phyloP scores from a whole-genome alignment of 2,329 filamentous ascomycete species.

The Verticillium isaacii region DNA sequence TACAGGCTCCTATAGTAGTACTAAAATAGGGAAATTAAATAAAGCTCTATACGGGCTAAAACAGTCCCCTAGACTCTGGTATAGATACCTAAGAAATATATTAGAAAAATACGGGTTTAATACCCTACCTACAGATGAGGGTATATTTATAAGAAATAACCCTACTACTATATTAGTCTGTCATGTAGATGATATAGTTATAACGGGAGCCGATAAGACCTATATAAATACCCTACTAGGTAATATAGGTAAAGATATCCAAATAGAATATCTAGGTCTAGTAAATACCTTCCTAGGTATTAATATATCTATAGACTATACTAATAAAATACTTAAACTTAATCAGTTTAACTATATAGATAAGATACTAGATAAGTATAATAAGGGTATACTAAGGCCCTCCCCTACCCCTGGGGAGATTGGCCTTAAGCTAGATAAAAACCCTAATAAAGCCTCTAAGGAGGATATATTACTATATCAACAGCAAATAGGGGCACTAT shows the following conservation, averaged over 20 bases:
- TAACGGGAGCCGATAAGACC: background rate
- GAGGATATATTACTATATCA: background rate
- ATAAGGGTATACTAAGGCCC: too few species aligned
- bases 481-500: background rate
- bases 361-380: constrained; percentile 1
- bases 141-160: background rate
- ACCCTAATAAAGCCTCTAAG: background rate
- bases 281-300: background rate
- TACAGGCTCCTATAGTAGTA: background rate
- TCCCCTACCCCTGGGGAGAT: too few species aligned
- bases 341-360: background rate
- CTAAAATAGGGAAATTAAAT: background rate
- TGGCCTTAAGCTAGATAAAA: background rate
- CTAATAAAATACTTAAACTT: too few species aligned
- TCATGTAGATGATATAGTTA: background rate
- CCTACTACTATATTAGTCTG: background rate
- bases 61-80: background rate
- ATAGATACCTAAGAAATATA: background rate
- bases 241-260: background rate
- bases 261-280: background rate
- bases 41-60: background rate
- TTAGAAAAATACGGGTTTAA: background rate
- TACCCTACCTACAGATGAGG: background rate
- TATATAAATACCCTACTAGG: background rate
- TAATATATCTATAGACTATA: background rate